A percentile compares a stretch with the other conserved stretches of the same genome.
Conservation (phyloP, 768 basidiomycete genomes). For the Ephemerocybe angulata region DNA sequence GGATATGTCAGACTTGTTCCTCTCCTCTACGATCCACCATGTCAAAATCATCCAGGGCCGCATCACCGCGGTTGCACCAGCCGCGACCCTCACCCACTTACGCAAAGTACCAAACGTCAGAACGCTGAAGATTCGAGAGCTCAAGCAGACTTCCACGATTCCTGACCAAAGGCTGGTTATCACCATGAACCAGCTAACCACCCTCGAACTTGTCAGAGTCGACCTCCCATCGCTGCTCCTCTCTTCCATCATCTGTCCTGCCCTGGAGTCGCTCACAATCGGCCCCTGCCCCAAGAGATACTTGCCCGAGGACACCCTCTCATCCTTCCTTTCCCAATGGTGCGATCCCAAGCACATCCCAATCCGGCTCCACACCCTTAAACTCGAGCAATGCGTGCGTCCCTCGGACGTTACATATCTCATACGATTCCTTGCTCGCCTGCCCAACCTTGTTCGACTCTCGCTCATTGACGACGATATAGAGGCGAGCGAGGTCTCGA, state of each 20-base stretch:
- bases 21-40: conserved; percentile 23
- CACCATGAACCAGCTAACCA: conserved; percentile 16
- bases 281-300: conserved; percentile 6
- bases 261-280: conserved; percentile 22
- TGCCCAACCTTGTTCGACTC: conserved; percentile 26
- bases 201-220: conserved; percentile 18
- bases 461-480: conserved; percentile 18
- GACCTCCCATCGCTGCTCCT: conserved; percentile 17
- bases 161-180: not conserved
- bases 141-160: not conserved
- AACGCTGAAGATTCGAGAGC: not conserved
- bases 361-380: conserved; percentile 23
- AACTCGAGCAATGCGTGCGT: conserved; percentile 20
- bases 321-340: conserved; percentile 26
- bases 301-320: not conserved
- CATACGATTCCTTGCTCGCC: conserved; percentile 26
- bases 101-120: conserved; percentile 11
- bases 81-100: conserved; percentile 2
- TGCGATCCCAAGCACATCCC: conserved; percentile 22
- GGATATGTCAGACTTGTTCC: conserved; percentile 11
- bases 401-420: conserved; percentile 22
- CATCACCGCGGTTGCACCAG: not conserved
- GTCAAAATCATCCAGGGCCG: conserved; percentile 14
- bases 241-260: conserved; percentile 17
- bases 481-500: not conserved